A percentile compares a stretch with the other conserved stretches of the same genome.
These are phyloP conservation scores for Psilocybe cubensis DNA, from an alignment of 768 basidiomycete species.

Conservation along the genomic window DNA sequence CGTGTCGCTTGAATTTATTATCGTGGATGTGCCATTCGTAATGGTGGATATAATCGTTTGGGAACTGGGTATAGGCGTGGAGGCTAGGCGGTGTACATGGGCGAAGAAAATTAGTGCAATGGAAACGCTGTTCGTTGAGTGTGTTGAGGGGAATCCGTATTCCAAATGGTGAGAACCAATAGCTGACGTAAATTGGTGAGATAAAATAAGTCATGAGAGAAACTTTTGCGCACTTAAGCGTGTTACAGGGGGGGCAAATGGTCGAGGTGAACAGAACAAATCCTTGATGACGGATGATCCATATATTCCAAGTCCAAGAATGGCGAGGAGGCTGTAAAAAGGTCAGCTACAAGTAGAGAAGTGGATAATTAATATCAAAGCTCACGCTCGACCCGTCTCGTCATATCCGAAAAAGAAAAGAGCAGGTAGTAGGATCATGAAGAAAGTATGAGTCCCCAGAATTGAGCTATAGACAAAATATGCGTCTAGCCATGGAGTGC, in stretches of 20 bases:
- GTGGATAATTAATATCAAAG: constrained; percentile 6
- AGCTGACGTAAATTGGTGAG: constrained; percentile 41
- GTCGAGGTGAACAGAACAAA: constrained; percentile 86
- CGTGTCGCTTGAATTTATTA: constrained; percentile 21
- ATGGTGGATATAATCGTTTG: constrained; percentile 5
- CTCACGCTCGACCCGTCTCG: constrained; percentile 75
- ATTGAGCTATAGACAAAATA: constrained; percentile 87
- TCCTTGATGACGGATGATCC: constrained; percentile 89
- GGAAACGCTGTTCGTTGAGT: constrained; percentile 89
- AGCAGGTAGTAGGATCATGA: constrained; percentile 86
- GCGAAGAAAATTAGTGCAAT: constrained; percentile 83
- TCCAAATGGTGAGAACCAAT: constrained; percentile 84
- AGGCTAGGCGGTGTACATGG: constrained; percentile 56
- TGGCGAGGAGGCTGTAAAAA: constrained; percentile 58
- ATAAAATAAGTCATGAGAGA: not conserved
- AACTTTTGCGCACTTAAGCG: constrained; percentile 66
- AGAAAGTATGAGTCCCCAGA: constrained; percentile 88
- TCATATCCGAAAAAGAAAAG: constrained; percentile 88
- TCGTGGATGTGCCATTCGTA: constrained; percentile 11
- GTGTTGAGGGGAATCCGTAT: constrained; percentile 96
- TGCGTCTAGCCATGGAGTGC: constrained; percentile 69
- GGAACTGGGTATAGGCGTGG: constrained; percentile 11
- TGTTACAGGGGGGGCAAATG: constrained; percentile 90
- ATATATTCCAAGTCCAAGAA: constrained; percentile 83
- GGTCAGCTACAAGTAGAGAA: not conserved